These are phyloP conservation scores for Backusella luteola DNA, from an alignment of 192 early-diverging fungal genomes.

Conservation along the genomic window DNA sequence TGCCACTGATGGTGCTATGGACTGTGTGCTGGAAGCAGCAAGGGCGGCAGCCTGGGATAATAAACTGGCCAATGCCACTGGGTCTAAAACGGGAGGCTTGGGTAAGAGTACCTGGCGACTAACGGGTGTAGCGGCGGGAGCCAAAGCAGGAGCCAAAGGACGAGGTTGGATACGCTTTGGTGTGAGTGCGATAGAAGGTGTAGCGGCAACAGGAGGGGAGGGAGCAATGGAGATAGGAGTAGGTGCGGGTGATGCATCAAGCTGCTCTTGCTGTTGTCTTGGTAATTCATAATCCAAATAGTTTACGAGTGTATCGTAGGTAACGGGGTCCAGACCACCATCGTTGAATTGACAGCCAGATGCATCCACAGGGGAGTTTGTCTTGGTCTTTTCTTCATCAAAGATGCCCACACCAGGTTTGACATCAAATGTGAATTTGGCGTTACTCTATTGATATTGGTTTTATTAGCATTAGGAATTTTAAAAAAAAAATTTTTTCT, in stretches of 20 bases:
- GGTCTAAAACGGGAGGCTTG: slow-evolving; percentile 17
- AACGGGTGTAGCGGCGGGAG: not conserved
- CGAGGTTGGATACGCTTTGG: slow-evolving; percentile 21
- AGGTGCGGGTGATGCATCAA: slow-evolving; percentile 2
- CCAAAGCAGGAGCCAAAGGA: slow-evolving; percentile 13
- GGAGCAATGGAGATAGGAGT: not conserved
- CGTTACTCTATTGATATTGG: slow-evolving; percentile 44
- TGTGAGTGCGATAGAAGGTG: not conserved
- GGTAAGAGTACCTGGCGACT: slow-evolving; percentile 20
- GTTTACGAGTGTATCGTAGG: slow-evolving; percentile 35
- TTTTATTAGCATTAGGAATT: not conserved
- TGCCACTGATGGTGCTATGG: not conserved
- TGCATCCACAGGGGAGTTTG: not conserved
- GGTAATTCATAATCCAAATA: slow-evolving; percentile 40
- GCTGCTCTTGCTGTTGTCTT: slow-evolving; percentile 21
- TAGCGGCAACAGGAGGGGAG: not conserved
- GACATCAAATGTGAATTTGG: slow-evolving; percentile 72
- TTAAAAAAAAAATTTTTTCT: not conserved
- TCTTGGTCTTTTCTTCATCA: slow-evolving; percentile 34
- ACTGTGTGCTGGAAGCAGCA: not conserved
- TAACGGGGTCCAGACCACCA: slow-evolving; percentile 22
- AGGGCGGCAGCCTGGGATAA: not conserved
- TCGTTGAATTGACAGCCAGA: slow-evolving; percentile 8
- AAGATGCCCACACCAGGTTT: slow-evolving; percentile 48
- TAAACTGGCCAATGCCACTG: slow-evolving; percentile 1